phyloP scores from a whole-genome alignment of 2,329 filamentous ascomycete genomes.

The Penicillium verrucosum region DNA sequence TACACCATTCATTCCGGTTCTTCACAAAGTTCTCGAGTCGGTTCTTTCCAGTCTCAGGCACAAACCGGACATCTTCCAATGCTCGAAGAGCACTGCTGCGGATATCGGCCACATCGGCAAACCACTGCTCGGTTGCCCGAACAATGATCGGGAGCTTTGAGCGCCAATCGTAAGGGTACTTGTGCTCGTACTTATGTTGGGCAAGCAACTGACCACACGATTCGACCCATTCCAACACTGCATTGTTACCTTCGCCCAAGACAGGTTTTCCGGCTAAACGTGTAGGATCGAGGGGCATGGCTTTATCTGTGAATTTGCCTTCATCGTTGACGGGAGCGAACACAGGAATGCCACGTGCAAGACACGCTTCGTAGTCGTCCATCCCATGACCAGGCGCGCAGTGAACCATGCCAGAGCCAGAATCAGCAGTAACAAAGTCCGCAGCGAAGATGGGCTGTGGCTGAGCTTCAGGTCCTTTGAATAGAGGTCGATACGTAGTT shows the following conservation, averaged over 20 bases:
- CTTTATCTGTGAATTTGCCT: conserved; percentile 76
- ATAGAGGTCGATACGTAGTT: conserved; percentile 66
- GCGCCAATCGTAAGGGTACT: conserved; percentile 97
- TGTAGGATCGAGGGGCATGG: conserved; percentile 67
- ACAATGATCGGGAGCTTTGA: conserved; percentile 91
- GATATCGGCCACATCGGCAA: conserved; percentile 83
- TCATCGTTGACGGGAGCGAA: conserved; percentile 80
- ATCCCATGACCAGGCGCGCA: conserved; percentile 92
- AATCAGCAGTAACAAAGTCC: conserved; percentile 82
- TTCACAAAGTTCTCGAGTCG: conserved; percentile 82
- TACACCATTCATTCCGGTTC: conserved; percentile 93
- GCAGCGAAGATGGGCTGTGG: conserved; percentile 73
- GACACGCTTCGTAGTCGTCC: conserved; percentile 88
- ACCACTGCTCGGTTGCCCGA: conserved; percentile 94
- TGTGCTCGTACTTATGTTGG: conserved; percentile 73
- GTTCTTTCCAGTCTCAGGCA: conserved; percentile 69
- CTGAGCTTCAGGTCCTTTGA: conserved; percentile 58
- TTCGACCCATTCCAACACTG: conserved; percentile 67
- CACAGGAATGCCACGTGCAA: conserved; percentile 65
- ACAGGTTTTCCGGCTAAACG: conserved; percentile 70
- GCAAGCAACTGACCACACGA: conserved; percentile 61
- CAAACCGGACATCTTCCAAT: conserved; percentile 69
- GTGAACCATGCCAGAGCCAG: conserved; percentile 95
- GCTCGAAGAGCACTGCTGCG: conserved; percentile 69
- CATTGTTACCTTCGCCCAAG: conserved; percentile 64